phyloP scores from a whole-genome alignment of 2,329 filamentous ascomycete genomes.

The Aaosphaeria pasadenensis region DNA sequence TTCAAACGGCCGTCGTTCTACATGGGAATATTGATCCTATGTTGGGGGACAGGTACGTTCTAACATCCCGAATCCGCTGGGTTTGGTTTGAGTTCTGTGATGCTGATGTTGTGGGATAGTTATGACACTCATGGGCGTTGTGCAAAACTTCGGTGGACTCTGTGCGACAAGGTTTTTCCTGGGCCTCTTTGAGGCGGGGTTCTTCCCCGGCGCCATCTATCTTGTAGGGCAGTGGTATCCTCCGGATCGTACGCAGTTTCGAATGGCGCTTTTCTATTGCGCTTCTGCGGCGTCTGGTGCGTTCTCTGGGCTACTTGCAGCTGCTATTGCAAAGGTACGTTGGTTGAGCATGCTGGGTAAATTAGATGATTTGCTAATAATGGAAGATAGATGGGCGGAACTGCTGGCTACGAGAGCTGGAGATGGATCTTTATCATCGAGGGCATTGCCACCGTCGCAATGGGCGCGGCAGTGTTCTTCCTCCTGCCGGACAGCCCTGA shows the following conservation, averaged over 20 bases:
- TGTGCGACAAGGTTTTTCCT: slow-evolving; percentile 15
- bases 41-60: slow-evolving; percentile 13
- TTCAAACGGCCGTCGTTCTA: slow-evolving; percentile 26
- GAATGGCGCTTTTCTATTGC: slow-evolving; percentile 37
- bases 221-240: slow-evolving; percentile 32
- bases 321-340: slow-evolving; percentile 24
- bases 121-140: slow-evolving; percentile 24
- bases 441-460: slow-evolving; percentile 21
- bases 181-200: slow-evolving; percentile 26
- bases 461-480: slow-evolving; percentile 10
- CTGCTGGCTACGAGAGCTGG: slow-evolving; percentile 41
- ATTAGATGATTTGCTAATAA: too few species aligned
- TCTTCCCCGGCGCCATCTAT: slow-evolving; percentile 35
- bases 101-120: slow-evolving; percentile 1
- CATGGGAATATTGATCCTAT: slow-evolving; percentile 23
- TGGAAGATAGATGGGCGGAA: slow-evolving; percentile 28
- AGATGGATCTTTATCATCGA: slow-evolving; percentile 46
- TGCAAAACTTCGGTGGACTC: slow-evolving; percentile 17
- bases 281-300: slow-evolving; percentile 38
- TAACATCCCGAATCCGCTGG: slow-evolving; percentile 47
- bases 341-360: slow-evolving; percentile 47
- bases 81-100: slow-evolving; percentile 28
- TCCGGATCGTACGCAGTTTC: slow-evolving; percentile 25
- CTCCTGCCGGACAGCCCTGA: slow-evolving; percentile 1
- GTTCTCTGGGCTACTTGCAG: slow-evolving; percentile 43